Base-by-base conservation (phyloP, 2,329 filamentous ascomycete genomes). In the Neocatenulostroma microsporum region DNA sequence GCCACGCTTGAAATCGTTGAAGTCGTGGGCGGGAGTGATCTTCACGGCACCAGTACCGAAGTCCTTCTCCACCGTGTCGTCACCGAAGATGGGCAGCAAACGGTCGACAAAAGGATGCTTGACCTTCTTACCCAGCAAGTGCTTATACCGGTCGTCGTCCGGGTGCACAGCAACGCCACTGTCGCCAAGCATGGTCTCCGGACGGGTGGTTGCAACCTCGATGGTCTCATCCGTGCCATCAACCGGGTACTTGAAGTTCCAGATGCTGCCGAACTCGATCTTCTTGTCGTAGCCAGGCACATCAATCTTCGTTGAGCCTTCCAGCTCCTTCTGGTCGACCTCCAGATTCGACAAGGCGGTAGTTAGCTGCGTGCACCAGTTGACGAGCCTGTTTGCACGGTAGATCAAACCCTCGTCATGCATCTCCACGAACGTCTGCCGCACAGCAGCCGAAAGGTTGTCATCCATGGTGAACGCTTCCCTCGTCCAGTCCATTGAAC, bases 21-120 rank as follows among this genome's bases (percentile, higher is more conserved):
- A 80, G 58, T 96, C 89, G 61, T 96, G 91, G 4, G 88, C 89
- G 7, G 89, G 91, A 2, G 89, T 96, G 48, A 96, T 82, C 71
- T 96, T 96, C 54, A 96, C 89, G 44, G 88, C 88, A 70, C 89
- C 89, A 47, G 89, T 95, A 74, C 89, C 89, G 52, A 96, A 95
- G 47, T 91, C 87, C 52, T 76, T 81, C 47, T 95, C 88, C 35
- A 95, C 89, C 47, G 94, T 89, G 39, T 82, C 76, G 56, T 95
- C 89, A 26, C 82, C 83, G 49, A 96, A 76, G 51, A 96, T 94
- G 37, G 82, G 81, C 42, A 95, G 69, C 36, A 84, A 69, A 41
- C 88, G 81, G 45, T 84, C 73, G 27, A 94, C 77, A 61, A 96
- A 94, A 19, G 89, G 89, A 61, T 96, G 89, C 41, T 78, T 74